phyloP scores from a whole-genome alignment of 495 filamentous ascomycete genomes.

The Astrothelium subdiscretum region DNA sequence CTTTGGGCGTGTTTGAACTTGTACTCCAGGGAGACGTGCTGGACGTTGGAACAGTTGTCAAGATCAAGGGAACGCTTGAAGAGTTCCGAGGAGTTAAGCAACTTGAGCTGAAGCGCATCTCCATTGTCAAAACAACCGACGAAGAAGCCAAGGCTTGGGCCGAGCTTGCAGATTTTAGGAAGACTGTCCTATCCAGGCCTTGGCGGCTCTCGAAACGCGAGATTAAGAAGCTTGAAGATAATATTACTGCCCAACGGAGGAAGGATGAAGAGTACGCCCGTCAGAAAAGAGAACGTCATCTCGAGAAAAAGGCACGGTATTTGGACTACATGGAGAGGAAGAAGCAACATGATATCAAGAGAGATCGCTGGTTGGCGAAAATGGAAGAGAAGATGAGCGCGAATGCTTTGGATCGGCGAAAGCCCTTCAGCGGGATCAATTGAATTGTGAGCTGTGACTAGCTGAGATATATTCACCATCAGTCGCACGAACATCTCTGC shows the following conservation, averaged over 20 bases:
- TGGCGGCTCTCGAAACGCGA: slow-evolving; percentile 53
- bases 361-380: not conserved
- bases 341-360: not conserved
- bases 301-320: not conserved
- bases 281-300: not conserved
- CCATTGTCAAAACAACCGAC: slow-evolving; percentile 25
- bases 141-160: slow-evolving; percentile 70
- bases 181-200: slow-evolving; percentile 51
- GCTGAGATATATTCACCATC: no score
- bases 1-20: slow-evolving; percentile 16
- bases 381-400: slow-evolving; percentile 1
- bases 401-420: not conserved
- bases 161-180: slow-evolving; percentile 49
- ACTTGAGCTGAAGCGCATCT: slow-evolving; percentile 57
- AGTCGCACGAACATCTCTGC: no score
- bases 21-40: slow-evolving; percentile 26
- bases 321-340: not conserved
- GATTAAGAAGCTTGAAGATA: slow-evolving; percentile 38
- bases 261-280: slow-evolving; percentile 2
- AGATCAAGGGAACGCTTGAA: slow-evolving; percentile 63
- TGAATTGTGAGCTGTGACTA: no score
- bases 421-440: no score
- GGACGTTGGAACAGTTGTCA: slow-evolving; percentile 56
- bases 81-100: slow-evolving; percentile 53
- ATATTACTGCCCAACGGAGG: slow-evolving; percentile 31